A percentile compares a stretch with the other conserved stretches of the same genome.
Conservation (phyloP, 129 eudicot genomes). For the Centaurea solstitialis region DNA sequence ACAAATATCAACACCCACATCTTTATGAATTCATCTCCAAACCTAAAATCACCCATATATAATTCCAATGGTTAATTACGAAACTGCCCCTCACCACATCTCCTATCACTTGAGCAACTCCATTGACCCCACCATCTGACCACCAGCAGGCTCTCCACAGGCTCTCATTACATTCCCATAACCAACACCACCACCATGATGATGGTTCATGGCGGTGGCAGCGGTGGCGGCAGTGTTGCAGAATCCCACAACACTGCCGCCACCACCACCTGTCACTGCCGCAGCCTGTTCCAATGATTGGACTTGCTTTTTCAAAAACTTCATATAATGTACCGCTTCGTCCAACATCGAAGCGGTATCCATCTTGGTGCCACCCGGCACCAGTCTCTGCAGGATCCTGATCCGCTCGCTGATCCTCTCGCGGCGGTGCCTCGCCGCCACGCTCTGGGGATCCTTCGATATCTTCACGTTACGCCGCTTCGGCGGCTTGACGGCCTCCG, state of each 20-base stretch:
- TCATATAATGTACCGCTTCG: conserved; percentile 88
- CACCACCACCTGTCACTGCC: background rate
- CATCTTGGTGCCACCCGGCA: conserved; percentile 95
- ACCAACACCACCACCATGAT: conserved; percentile 19
- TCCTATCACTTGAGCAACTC: conserved; percentile 41
- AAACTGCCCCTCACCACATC: conserved; percentile 7
- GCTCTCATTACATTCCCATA: conserved; percentile 30
- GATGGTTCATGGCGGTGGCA: conserved; percentile 1
- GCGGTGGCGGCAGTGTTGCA: conserved; percentile 8
- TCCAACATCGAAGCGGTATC: conserved; percentile 97
- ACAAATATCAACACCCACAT: conserved; percentile 19
- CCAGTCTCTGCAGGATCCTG: conserved; percentile 80
- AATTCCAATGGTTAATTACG: conserved; percentile 24
- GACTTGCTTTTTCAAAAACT: conserved; percentile 77
- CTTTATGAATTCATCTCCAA: conserved; percentile 12
- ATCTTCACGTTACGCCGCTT: conserved; percentile 60
- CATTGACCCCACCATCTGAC: conserved; percentile 48
- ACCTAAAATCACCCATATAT: conserved; percentile 15
- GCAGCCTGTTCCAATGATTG: conserved; percentile 49
- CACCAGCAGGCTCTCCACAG: conserved; percentile 34
- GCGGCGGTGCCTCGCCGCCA: conserved; percentile 62
- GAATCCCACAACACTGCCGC: background rate
- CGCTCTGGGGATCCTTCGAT: conserved; percentile 69
- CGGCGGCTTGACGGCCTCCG: conserved; percentile 58
- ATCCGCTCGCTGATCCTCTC: conserved; percentile 66